A percentile compares a stretch with the other conserved stretches of the same genome.
Conservation (phyloP, 768 basidiomycete genomes). For the Ramaria rubella region DNA sequence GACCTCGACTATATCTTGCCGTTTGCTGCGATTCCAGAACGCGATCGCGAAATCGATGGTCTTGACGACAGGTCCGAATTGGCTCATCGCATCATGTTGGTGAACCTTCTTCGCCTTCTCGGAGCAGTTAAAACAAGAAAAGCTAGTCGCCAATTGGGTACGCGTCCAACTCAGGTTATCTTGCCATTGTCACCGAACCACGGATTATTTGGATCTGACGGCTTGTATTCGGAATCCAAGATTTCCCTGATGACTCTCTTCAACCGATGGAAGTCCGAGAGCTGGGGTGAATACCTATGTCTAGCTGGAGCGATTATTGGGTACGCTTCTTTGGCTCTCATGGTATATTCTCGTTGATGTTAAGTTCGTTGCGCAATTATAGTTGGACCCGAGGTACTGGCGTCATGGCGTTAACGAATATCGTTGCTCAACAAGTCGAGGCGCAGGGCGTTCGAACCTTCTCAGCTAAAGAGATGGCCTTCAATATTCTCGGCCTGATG, state of each 20-base stretch:
- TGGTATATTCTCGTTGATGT: too few relatives aligned
- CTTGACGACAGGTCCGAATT: conserved; percentile 97
- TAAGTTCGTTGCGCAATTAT: too few relatives aligned
- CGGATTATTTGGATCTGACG: conserved; percentile 95
- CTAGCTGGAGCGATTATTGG: conserved; percentile 98
- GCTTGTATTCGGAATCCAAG: conserved; percentile 97
- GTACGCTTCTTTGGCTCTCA: too few relatives aligned
- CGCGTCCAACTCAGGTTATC: conserved; percentile 97
- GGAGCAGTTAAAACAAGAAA: conserved; percentile 99
- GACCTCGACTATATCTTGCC: conserved; percentile 98
- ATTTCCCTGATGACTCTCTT: conserved; percentile 96
- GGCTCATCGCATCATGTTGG: conserved; percentile 97
- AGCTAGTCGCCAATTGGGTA: conserved; percentile 92
- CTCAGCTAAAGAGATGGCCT: conserved; percentile 99
- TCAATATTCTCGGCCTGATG: conserved; percentile 99
- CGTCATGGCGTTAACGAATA: conserved; percentile 92
- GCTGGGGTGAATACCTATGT: conserved; percentile 98
- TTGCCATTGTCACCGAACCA: conserved; percentile 97
- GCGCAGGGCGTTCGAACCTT: conserved; percentile 92
- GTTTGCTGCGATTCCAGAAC: conserved; percentile 97
- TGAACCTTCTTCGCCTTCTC: conserved; percentile 91
- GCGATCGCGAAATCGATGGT: conserved; percentile 96
- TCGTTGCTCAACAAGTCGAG: conserved; percentile 91
- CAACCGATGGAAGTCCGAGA: conserved; percentile 96
- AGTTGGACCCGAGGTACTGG: conserved; percentile 99